phyloP scores from a whole-genome alignment of 2,329 filamentous ascomycete species.

The Aspergillus alliaceus region DNA sequence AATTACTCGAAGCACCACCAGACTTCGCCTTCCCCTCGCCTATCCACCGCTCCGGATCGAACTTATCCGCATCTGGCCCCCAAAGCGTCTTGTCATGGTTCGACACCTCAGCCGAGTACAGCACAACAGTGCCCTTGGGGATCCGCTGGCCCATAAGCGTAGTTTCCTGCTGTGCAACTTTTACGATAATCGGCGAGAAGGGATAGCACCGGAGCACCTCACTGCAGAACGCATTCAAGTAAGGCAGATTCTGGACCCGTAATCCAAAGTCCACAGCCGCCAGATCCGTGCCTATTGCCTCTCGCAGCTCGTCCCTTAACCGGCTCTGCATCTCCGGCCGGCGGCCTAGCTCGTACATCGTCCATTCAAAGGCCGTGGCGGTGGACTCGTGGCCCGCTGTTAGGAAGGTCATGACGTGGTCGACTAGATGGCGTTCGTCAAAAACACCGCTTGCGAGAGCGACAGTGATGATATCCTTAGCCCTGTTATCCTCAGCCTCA shows the following conservation, averaged over 20 bases:
- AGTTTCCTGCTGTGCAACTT: neutral
- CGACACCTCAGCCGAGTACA: neutral
- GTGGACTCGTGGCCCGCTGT: neutral
- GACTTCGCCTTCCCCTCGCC: neutral
- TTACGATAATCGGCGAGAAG: neutral
- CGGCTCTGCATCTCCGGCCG: neutral
- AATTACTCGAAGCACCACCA: slow-evolving; percentile 17
- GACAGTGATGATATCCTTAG: neutral
- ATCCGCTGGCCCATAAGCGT: neutral
- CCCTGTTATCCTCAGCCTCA: no score
- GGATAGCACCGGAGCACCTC: slow-evolving; percentile 9
- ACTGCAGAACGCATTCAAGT: slow-evolving; percentile 6
- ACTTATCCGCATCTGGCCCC: neutral
- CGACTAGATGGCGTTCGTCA: neutral
- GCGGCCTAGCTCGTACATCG: neutral
- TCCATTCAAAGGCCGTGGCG: neutral
- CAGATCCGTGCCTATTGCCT: no score
- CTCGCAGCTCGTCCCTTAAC: neutral
- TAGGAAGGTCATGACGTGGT: neutral
- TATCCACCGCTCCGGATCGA: neutral
- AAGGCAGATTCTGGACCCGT: no score
- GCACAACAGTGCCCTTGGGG: neutral
- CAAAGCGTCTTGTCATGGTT: neutral
- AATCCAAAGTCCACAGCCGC: no score
- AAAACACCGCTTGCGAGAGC: neutral